Base-by-base conservation (phyloP, 2,329 filamentous ascomycete species). In the Dothideomycetidae sp. region DNA sequence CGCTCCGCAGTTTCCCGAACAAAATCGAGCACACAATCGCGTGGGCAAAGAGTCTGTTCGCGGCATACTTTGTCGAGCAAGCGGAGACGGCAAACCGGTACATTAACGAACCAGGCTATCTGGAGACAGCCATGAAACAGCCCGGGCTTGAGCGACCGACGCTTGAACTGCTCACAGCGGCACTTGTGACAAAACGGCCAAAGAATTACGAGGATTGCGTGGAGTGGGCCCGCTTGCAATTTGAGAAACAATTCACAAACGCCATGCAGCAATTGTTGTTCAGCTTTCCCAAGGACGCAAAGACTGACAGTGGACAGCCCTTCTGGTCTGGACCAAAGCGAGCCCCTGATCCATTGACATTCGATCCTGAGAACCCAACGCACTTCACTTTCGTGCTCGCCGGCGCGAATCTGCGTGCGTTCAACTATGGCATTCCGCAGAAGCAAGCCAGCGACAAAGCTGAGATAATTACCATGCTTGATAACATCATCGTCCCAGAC, bases 271-370 rank as follows among this genome's bases (percentile, higher is more conserved):
- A 98, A 59, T 68, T 98, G 36, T 67, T 98, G 21, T 92, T 81
- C 68, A 96, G 94, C 64, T 98, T 98, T 66, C 90, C 90, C 44
- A 93, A 92, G 61, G 88, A 96, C 55, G 81, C 85, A 0, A 75
- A 71, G 39, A 93, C 90, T 1, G 92, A 85, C 2, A 80, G 73
- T 26, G 90, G 90, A 19, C 81, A 86, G 45, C 81, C 75, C 1
- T 98, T 98, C 71, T 98, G 90, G 90, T 96, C 90, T 18, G 88
- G 90, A 9, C 90, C 90, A 33, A 98, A 98, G 73, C 84, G 90
- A 53, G 90, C 90, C 10, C 90, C 90, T 4, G 84, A 92, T 45
- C 72, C 88, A 46, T 68, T 96, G 54, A 86, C 82, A 57, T 98
- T 98, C 48, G 82, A 94, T 50, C 61, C 78, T 32, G 71, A 76